Conservation (phyloP, 139 green algal species). For the Chlorella sorokiniana region DNA sequence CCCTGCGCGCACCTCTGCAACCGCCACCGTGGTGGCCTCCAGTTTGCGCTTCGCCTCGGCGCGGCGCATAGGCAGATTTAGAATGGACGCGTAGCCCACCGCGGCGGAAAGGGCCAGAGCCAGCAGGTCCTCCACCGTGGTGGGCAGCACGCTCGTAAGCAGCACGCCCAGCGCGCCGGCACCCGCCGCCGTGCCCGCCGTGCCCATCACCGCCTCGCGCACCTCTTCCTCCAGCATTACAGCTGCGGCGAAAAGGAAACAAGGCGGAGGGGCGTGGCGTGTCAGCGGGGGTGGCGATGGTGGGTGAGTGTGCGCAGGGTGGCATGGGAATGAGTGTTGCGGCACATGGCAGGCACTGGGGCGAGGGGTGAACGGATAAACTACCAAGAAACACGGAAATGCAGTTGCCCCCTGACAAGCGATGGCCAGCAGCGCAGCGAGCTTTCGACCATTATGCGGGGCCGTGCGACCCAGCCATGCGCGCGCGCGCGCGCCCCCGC, state of each 20-base stretch:
- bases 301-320: no score
- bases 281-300: no score
- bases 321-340: no score
- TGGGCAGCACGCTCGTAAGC: conserved; percentile 65
- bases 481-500: no score
- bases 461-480: no score
- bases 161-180: conserved; percentile 60
- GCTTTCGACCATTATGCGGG: no score
- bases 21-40: conserved; percentile 52
- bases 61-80: conserved; percentile 86
- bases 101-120: conserved; percentile 59
- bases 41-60: conserved; percentile 88
- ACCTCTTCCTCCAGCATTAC: conserved; percentile 85
- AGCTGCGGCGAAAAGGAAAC: neutral
- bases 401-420: no score
- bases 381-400: no score
- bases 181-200: conserved; percentile 66
- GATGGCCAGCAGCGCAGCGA: no score
- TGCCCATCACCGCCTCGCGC: conserved; percentile 74
- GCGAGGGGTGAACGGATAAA: no score
- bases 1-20: conserved; percentile 42
- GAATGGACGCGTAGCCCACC: conserved; percentile 75
- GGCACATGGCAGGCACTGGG: no score
- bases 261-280: neutral
- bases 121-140: conserved; percentile 83